A percentile compares a stretch with the other conserved stretches of the same genome.
Conservation (phyloP, 2,329 filamentous ascomycete species). For the Sporothrix humicola region DNA sequence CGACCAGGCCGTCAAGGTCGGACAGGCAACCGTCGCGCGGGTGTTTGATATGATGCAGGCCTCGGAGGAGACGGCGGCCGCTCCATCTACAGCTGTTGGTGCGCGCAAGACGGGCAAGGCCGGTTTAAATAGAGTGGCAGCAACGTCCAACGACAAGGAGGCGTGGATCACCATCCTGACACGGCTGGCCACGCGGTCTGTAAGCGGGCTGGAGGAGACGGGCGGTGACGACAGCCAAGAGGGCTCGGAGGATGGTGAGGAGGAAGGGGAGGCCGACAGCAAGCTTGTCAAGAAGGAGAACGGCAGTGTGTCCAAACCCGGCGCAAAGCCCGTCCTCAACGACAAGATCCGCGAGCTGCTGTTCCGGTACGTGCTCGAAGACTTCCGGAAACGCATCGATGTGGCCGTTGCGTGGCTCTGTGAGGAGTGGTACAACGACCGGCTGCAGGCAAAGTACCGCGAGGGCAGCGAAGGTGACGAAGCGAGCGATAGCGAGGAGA, state of each 20-base stretch:
- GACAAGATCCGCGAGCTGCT: slow-evolving; percentile 79
- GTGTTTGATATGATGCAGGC: slow-evolving; percentile 79
- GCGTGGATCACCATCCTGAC: slow-evolving; percentile 90
- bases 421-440: slow-evolving; percentile 98
- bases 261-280: slow-evolving; percentile 19
- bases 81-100: neutral
- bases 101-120: slow-evolving; percentile 56
- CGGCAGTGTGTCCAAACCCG: slow-evolving; percentile 13
- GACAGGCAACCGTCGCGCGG: slow-evolving; percentile 74
- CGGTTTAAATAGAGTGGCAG: slow-evolving; percentile 84
- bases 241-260: slow-evolving; percentile 51
- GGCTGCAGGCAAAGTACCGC: slow-evolving; percentile 50
- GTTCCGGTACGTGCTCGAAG: slow-evolving; percentile 85
- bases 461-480: neutral
- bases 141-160: slow-evolving; percentile 81
- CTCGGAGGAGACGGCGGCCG: slow-evolving; percentile 68
- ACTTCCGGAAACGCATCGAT: slow-evolving; percentile 88
- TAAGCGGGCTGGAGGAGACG: slow-evolving; percentile 69
- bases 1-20: slow-evolving; percentile 73
- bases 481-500: slow-evolving; percentile 40
- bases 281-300: slow-evolving; percentile 32
- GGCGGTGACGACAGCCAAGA: slow-evolving; percentile 45
- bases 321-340: slow-evolving; percentile 55
- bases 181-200: slow-evolving; percentile 80
- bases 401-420: slow-evolving; percentile 92